These are phyloP conservation scores for Xanthoconium purpureum DNA, from an alignment of 768 basidiomycete genomes.

Conservation along the genomic window DNA sequence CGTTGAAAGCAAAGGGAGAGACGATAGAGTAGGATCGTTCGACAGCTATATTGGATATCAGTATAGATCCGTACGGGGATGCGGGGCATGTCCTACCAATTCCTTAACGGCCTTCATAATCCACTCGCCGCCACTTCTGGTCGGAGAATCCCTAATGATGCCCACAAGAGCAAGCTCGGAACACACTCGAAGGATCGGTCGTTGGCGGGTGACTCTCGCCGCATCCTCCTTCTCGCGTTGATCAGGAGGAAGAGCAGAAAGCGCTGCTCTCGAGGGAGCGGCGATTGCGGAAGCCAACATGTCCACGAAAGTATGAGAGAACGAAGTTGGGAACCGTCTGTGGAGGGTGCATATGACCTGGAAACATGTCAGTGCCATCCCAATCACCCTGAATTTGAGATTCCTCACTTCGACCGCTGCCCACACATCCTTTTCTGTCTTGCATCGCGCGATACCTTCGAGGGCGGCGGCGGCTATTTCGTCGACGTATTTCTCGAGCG, in stretches of 20 bases:
- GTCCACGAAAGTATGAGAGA: constrained; percentile 69
- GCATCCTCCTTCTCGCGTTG: constrained; percentile 93
- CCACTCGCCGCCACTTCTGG: constrained; percentile 78
- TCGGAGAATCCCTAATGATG: constrained; percentile 69
- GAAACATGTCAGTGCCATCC: background rate
- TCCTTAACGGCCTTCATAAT: constrained; percentile 86
- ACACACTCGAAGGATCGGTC: constrained; percentile 82
- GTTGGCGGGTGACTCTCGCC: constrained; percentile 72
- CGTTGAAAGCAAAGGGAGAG: constrained; percentile 84
- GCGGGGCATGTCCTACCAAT: constrained; percentile 51
- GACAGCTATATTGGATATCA: constrained; percentile 56
- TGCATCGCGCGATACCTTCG: constrained; percentile 84
- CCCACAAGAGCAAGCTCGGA: constrained; percentile 89
- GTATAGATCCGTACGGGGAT: constrained; percentile 12
- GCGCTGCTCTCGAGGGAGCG: constrained; percentile 53
- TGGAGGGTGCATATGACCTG: constrained; percentile 89
- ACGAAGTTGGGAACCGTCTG: constrained; percentile 76
- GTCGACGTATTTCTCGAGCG: constrained; percentile 93
- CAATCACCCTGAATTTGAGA: background rate
- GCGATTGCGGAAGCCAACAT: constrained; percentile 56
- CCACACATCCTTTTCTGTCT: constrained; percentile 90
- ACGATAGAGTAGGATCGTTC: constrained; percentile 81
- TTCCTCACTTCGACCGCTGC: constrained; percentile 82
- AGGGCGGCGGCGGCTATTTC: constrained; percentile 86
- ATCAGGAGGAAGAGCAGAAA: constrained; percentile 61